Base-by-base conservation (phyloP, 2,329 filamentous ascomycete species). In the Clarireedia hainanense region DNA sequence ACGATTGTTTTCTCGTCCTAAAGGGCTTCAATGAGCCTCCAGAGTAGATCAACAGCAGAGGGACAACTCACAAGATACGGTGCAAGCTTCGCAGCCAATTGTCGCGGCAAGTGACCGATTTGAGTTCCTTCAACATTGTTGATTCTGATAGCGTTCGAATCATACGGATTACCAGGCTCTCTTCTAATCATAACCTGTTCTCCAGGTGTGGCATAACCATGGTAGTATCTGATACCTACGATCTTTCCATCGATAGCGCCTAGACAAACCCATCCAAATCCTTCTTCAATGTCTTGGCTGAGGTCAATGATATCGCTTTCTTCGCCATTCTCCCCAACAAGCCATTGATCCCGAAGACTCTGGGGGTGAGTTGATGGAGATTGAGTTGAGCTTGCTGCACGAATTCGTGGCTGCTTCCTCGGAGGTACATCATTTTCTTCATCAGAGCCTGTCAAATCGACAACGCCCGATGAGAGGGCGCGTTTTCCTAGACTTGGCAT, bases 31-130 rank as follows among this genome's bases (percentile, higher is more conserved):
- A 61, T 65, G 34, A 60, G 47, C 24, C 7, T 20, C 2, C 0
- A 39, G 43, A 9, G 30, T 15, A 20, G 20, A 23, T 10, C 5
- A 39, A 3, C 2, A 45, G 15, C 12, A 6, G 4, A 52, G 20
- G 59, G 72, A 5, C 34, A 14, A 64, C 74, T 64, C 69, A 86
- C 84, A 67, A 95, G 76, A 66, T 89, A 90, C 2, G 78, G 80
- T 0, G 88, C 83, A 52, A 96, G 72, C 69, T 88, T 92, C n/a
- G 76, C 73, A 0, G 84, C 89, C 23, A 89, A 66, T 1, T 72
- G 75, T 12, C 81, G 76, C 6, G 88, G 86, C 42, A 95, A 75
- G 70, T 95, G 89, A 0, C 90, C 90, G 63, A 95, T 88, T 65
- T 95, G 89, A 6, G 71, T 69, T 15, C 82, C 80, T 65, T 87